Percentiles rank a stretch among this genome's conserved stretches.
Evolutionary conservation across 768 basidiomycete species (phyloP).

Genomic region (Xanthoconium purpureum): DNA sequence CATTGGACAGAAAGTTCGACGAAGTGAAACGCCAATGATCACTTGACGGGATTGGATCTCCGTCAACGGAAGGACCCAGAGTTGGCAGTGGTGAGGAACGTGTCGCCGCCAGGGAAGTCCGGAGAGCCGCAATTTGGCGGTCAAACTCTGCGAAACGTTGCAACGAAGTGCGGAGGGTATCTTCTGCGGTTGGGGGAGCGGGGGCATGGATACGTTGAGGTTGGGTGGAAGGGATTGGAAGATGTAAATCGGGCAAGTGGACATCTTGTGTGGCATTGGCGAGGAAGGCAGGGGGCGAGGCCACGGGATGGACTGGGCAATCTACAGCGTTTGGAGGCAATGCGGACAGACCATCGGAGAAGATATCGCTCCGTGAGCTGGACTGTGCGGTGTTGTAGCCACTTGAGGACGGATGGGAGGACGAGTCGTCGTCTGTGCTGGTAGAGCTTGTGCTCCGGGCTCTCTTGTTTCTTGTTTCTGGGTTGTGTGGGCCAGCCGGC

Average conservation of each 20-base stretch:
- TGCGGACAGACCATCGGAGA: constrained; percentile 17
- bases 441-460: constrained; percentile 54
- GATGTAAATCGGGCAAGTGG: constrained; percentile 44
- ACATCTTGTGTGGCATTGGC: constrained; percentile 40
- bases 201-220: constrained; percentile 12
- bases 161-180: constrained; percentile 42
- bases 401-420: constrained; percentile 37
- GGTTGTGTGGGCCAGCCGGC: constrained; percentile 28
- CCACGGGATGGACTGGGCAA: constrained; percentile 21
- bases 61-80: constrained; percentile 18
- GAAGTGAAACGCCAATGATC: constrained; percentile 18
- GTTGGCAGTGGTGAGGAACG: constrained; percentile 29
- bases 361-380: constrained; percentile 33
- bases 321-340: constrained; percentile 10
- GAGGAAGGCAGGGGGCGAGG: constrained; percentile 38
- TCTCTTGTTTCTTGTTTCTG: constrained; percentile 54
- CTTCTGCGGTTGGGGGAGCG: constrained; percentile 27
- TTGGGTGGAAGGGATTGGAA: constrained; percentile 21
- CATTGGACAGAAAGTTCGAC: constrained; percentile 20
- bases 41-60: constrained; percentile 13
- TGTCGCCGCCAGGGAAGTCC: constrained; percentile 35
- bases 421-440: constrained; percentile 31
- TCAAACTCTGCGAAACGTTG: constrained; percentile 56
- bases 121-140: constrained; percentile 48
- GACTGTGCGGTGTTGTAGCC: constrained; percentile 34